Evolutionary conservation across 1,139 yeast genomes (phyloP), one percentile per base, ranked within the genome.

Genomic region (Groenewaldozyma sp.): DNA sequence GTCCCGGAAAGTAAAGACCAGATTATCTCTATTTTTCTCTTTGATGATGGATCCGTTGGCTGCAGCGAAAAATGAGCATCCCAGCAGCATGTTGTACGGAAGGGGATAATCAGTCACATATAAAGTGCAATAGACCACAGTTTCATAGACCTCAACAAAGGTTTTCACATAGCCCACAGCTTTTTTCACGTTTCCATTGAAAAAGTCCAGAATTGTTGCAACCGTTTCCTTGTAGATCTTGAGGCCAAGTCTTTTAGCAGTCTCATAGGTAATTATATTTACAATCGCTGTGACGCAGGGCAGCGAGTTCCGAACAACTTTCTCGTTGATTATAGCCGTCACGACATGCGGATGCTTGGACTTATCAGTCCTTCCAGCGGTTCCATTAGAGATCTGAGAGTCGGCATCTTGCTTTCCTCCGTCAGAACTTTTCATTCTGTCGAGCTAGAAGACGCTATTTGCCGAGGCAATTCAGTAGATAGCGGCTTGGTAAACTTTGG

Each of bases 301-400:
- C 22, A 29, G 18, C 9, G 17, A 19, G n/a, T 29, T 18, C n/a
- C 33, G 13, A 9, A 29, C 22, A 14, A 14, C 19, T 14, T 9
- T 14, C 9, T 29, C 22, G 10, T 29, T 29, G 22, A 29, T 29
- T 4, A 29, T 29, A 16, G 19, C 33, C 20, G 33, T 29, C 20
- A 29, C 33, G 10, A 29, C 33, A 14, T 29, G 33, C 13, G 33
- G 33, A 18, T 29, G 14, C n/a, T n/a, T n/a, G n/a, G n/a, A n/a
- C n/a, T n/a, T n/a, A n/a, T n/a, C n/a, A n/a, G n/a, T n/a, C n/a
- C n/a, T n/a, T n/a, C n/a, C n/a, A n/a, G n/a, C n/a, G n/a, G n/a
- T n/a, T n/a, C n/a, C n/a, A n/a, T n/a, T n/a, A n/a, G n/a, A n/a
- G n/a, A n/a, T n/a, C n/a, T n/a, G n/a, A n/a, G n/a, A n/a, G n/a